phyloP scores from a whole-genome alignment of 352 stramenopile species.

The Pythium volutum region DNA sequence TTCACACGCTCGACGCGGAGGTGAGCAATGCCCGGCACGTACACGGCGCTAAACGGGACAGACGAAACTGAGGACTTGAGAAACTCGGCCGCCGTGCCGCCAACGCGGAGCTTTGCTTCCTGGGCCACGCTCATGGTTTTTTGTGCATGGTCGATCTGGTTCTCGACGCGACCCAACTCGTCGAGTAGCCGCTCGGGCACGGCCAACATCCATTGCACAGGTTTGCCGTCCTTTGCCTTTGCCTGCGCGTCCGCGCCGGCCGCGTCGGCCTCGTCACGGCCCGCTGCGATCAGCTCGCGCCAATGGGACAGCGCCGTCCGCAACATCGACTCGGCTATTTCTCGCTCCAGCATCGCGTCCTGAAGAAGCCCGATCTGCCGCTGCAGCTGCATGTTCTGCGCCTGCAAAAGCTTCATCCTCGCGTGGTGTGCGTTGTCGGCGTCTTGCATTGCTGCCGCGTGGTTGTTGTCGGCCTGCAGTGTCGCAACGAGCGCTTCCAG shows the following conservation, averaged over 20 bases:
- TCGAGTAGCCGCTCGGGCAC: slow-evolving; percentile 19
- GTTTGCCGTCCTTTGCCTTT: slow-evolving; percentile 20
- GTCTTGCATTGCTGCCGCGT: background rate
- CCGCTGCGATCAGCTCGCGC: slow-evolving; percentile 39
- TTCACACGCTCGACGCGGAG: slow-evolving; percentile 21
- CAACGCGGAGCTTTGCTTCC: slow-evolving; percentile 21
- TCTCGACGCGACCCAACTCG: slow-evolving; percentile 19
- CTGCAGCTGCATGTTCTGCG: slow-evolving; percentile 64
- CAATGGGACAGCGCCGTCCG: slow-evolving; percentile 36
- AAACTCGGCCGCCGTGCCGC: slow-evolving; percentile 17
- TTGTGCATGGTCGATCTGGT: slow-evolving; percentile 18
- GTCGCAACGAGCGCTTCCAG: slow-evolving; percentile 37
- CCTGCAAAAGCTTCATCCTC: slow-evolving; percentile 40
- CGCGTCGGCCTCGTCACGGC: slow-evolving; percentile 37
- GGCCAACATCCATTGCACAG: slow-evolving; percentile 27
- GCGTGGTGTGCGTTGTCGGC: background rate
- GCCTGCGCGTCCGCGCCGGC: slow-evolving; percentile 32
- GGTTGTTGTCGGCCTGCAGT: slow-evolving; percentile 32
- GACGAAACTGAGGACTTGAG: slow-evolving; percentile 17
- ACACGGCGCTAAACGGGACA: slow-evolving; percentile 9
- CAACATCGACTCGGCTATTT: slow-evolving; percentile 39
- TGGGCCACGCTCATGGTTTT: slow-evolving; percentile 10
- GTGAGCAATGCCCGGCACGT: slow-evolving; percentile 18
- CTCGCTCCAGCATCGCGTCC: slow-evolving; percentile 29
- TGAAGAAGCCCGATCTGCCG: slow-evolving; percentile 47